A percentile compares a stretch with the other conserved stretches of the same genome.
These are phyloP conservation scores for Polygonum aviculare DNA, from an alignment of 148 eudicot species.

Conservation along the genomic window DNA sequence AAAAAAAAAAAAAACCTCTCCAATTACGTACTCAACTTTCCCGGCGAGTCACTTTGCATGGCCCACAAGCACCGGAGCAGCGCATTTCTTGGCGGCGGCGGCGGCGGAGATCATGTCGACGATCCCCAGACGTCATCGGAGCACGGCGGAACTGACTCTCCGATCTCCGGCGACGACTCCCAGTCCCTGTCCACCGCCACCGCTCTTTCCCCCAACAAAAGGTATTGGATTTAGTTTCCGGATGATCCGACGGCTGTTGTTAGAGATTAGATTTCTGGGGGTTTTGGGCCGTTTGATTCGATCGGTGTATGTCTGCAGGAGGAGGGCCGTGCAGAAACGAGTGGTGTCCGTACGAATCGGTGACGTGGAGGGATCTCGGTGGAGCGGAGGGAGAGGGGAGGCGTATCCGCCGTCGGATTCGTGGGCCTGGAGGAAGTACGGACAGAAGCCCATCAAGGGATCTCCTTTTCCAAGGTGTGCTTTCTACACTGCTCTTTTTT, in stretches of 20 bases:
- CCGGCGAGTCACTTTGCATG: neutral
- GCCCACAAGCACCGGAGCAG: slow-evolving; percentile 15
- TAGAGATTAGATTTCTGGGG: neutral
- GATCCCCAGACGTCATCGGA: slow-evolving; percentile 64
- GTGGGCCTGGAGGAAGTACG: slow-evolving; percentile 78
- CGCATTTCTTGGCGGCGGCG: slow-evolving; percentile 9
- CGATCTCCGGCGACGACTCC: slow-evolving; percentile 36
- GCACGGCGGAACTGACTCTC: slow-evolving; percentile 53
- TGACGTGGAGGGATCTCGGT: slow-evolving; percentile 30
- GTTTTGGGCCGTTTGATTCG: neutral
- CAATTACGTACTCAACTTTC: neutral
- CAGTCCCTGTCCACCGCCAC: slow-evolving; percentile 38
- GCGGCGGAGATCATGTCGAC: slow-evolving; percentile 18
- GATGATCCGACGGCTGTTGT: neutral
- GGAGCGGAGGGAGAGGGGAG: slow-evolving; percentile 29
- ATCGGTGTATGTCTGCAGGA: slow-evolving; percentile 11
- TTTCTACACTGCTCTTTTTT: neutral
- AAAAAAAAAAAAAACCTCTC: neutral
- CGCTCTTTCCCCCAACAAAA: slow-evolving; percentile 45
- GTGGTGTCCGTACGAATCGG: slow-evolving; percentile 41
- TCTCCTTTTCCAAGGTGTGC: slow-evolving; percentile 54
- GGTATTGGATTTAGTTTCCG: slow-evolving; percentile 22
- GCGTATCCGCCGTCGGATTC: slow-evolving; percentile 70
- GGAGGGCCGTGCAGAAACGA: slow-evolving; percentile 36
- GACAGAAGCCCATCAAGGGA: slow-evolving; percentile 71